A percentile compares a stretch with the other conserved stretches of the same genome.
These are phyloP conservation scores for Ustilago loliicola DNA, from an alignment of 1,284 basidiomycete species.

Conservation along the genomic window DNA sequence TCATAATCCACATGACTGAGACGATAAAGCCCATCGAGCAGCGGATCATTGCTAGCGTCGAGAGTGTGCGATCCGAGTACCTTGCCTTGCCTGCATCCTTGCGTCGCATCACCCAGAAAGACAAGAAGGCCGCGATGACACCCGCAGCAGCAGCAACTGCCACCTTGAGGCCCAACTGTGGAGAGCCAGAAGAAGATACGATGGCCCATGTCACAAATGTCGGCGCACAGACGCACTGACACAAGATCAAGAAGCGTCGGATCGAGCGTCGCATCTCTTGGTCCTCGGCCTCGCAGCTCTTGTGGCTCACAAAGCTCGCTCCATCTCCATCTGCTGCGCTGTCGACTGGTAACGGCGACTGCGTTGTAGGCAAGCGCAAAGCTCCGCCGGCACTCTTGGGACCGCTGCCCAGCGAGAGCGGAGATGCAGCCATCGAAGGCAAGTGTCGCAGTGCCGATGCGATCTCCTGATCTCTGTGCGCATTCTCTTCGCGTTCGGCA, in stretches of 20 bases:
- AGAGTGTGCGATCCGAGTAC: slow-evolving; percentile 41
- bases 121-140: slow-evolving; percentile 10
- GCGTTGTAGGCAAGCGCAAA: slow-evolving; percentile 6
- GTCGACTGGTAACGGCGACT: slow-evolving; percentile 16
- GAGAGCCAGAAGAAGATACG: slow-evolving; percentile 35
- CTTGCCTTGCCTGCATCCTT: slow-evolving; percentile 33
- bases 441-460: slow-evolving; percentile 52
- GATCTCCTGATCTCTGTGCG: slow-evolving; percentile 50
- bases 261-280: slow-evolving; percentile 43
- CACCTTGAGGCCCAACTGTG: slow-evolving; percentile 26
- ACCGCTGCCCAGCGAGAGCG: slow-evolving; percentile 39
- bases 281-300: slow-evolving; percentile 73
- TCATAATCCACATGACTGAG: slow-evolving; percentile 67
- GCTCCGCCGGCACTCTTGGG: not conserved
- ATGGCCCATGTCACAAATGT: slow-evolving; percentile 61
- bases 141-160: slow-evolving; percentile 23
- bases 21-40: slow-evolving; percentile 63
- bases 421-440: slow-evolving; percentile 39
- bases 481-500: slow-evolving; percentile 35
- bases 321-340: slow-evolving; percentile 5
- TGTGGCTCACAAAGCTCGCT: slow-evolving; percentile 51
- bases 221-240: slow-evolving; percentile 60
- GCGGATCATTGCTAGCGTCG: slow-evolving; percentile 41
- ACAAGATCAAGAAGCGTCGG: slow-evolving; percentile 49
- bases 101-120: slow-evolving; percentile 35